These are phyloP conservation scores for Kwoniella pini DNA, from an alignment of 768 basidiomycete species.

Conservation along the genomic window DNA sequence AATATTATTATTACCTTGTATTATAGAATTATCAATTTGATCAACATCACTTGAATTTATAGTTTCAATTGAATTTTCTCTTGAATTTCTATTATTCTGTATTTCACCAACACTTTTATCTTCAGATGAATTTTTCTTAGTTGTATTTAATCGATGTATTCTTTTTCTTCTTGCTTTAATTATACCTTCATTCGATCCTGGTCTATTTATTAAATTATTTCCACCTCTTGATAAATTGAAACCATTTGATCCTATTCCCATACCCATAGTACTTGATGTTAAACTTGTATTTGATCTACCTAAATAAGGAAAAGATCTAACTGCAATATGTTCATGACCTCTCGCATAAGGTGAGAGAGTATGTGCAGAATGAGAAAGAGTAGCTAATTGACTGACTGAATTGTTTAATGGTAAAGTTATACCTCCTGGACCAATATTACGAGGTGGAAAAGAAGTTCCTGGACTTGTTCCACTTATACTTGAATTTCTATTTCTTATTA, in stretches of 20 bases:
- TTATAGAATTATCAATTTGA: neutral
- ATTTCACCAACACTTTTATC: neutral
- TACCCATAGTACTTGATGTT: neutral
- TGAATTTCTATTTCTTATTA: neutral
- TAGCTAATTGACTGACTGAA: constrained; percentile 79
- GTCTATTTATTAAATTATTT: neutral
- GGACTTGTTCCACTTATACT: constrained; percentile 31
- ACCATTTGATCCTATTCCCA: neutral
- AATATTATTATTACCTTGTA: neutral
- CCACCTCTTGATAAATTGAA: neutral
- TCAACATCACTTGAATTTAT: neutral
- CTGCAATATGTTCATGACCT: constrained; percentile 85
- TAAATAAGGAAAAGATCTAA: constrained; percentile 74
- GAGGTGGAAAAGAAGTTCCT: constrained; percentile 35
- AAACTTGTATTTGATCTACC: constrained; percentile 27
- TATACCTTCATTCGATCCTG: constrained; percentile 56
- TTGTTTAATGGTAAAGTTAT: constrained; percentile 61
- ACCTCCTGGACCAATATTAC: constrained; percentile 34
- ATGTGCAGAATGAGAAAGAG: constrained; percentile 84
- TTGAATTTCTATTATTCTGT: neutral
- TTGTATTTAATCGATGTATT: constrained; percentile 63
- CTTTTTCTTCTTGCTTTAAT: constrained; percentile 77
- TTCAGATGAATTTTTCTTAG: neutral
- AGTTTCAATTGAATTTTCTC: neutral
- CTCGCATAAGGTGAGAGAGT: constrained; percentile 93